Conservation (phyloP, 192 early-diverging fungal species). For the Chytriomyces confervae region DNA sequence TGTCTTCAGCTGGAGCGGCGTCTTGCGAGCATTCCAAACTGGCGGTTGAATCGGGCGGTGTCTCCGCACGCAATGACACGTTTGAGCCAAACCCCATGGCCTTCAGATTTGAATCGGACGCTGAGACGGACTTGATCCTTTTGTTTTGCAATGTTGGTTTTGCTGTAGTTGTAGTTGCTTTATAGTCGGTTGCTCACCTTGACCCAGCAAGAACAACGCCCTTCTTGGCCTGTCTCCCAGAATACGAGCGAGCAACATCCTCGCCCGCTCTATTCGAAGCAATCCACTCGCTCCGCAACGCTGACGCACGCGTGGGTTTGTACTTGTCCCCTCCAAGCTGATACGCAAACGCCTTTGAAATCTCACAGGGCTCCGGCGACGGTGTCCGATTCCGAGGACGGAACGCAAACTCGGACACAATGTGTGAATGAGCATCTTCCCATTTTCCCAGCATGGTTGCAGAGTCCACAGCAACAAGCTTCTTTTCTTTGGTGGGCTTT, state of each 20-base stretch:
- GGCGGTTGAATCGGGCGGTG: background rate
- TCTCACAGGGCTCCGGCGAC: background rate
- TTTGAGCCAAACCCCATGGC: background rate
- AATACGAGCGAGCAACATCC: too few species aligned
- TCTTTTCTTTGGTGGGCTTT: too few species aligned
- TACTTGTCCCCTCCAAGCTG: conserved; percentile 1
- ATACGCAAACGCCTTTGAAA: background rate
- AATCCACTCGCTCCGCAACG: conserved; percentile 16
- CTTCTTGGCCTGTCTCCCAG: too few species aligned
- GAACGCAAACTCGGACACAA: background rate
- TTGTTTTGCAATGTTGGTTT: too few species aligned
- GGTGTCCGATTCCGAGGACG: background rate
- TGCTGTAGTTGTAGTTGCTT: too few species aligned
- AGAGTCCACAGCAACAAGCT: too few species aligned
- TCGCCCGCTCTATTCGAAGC: too few species aligned
- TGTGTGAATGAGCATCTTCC: too few species aligned
- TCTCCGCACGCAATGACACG: background rate
- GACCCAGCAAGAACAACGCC: too few species aligned
- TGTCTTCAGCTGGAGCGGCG: background rate
- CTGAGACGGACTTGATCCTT: background rate
- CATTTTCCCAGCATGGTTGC: too few species aligned
- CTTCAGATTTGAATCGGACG: background rate
- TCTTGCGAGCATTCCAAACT: background rate
- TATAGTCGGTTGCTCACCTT: too few species aligned
- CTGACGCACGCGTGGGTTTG: background rate